These are phyloP conservation scores for Pythium diclinum DNA, from an alignment of 352 stramenopile genomes.

Conservation along the genomic window DNA sequence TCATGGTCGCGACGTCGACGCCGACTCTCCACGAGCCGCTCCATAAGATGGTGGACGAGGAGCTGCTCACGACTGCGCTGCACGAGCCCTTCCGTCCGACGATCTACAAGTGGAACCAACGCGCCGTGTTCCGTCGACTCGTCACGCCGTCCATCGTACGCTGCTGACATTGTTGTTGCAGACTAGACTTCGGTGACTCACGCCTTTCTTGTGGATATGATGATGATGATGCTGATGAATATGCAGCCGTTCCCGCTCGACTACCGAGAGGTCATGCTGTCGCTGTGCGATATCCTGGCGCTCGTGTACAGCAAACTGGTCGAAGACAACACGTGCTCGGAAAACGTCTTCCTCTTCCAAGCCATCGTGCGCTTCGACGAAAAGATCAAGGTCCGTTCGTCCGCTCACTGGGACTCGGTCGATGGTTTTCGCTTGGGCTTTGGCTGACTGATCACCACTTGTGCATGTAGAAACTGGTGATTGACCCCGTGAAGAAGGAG, in stretches of 20 bases:
- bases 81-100: conserved; percentile 60
- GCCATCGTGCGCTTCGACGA: conserved; percentile 78
- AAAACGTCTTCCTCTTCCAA: conserved; percentile 76
- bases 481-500: conserved; percentile 81
- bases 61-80: conserved; percentile 31
- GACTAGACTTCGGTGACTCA: not conserved
- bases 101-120: conserved; percentile 85
- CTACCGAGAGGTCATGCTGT: conserved; percentile 79
- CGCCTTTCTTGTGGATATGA: not conserved
- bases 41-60: conserved; percentile 32
- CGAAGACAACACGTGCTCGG: conserved; percentile 67
- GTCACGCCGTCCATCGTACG: conserved; percentile 70
- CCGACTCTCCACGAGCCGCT: conserved; percentile 56
- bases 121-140: conserved; percentile 67
- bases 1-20: conserved; percentile 76
- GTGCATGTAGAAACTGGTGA: conserved; percentile 71
- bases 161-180: conserved; percentile 2
- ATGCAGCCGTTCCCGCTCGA: conserved; percentile 72
- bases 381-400: conserved; percentile 60
- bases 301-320: conserved; percentile 83
- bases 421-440: not conserved
- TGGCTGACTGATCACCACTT: not conserved
- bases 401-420: not conserved
- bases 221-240: conserved; percentile 6
- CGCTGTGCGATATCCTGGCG: conserved; percentile 75